Percentiles rank a stretch among this genome's conserved stretches.
Conservation (phyloP, 345 rosid species). For the Salix caprea region DNA sequence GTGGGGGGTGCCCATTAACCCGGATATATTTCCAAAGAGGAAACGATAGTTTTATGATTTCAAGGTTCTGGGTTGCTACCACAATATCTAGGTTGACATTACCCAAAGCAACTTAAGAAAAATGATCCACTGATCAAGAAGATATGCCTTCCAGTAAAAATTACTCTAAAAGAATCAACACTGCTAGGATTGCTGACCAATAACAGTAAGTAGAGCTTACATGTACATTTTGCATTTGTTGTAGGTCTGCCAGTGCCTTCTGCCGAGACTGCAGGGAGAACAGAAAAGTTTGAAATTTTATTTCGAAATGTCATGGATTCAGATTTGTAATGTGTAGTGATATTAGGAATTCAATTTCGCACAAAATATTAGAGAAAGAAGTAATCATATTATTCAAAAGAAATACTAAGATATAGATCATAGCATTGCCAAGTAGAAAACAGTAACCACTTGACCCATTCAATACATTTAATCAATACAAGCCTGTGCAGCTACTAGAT, state of each 20-base stretch:
- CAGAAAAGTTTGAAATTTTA: constrained; percentile 7
- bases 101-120: not conserved
- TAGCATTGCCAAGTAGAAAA: not conserved
- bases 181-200: constrained; percentile 11
- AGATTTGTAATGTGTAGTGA: not conserved
- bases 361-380: not conserved
- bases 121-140: not conserved
- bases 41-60: not conserved
- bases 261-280: constrained; percentile 72
- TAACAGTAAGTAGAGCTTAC: constrained; percentile 39
- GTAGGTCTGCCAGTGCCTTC: constrained; percentile 72
- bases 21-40: not conserved
- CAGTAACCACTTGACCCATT: not conserved
- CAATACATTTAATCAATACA: not conserved
- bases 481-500: not conserved
- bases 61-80: not conserved
- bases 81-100: not conserved
- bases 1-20: not conserved
- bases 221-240: constrained; percentile 70
- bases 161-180: not conserved
- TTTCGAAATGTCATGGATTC: not conserved
- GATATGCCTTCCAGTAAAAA: not conserved
- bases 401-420: not conserved
- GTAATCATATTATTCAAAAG: not conserved
- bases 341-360: not conserved